Evolutionary conservation across 1,284 basidiomycete genomes (phyloP).

Genomic region (Fomitiporia mediterranea): DNA sequence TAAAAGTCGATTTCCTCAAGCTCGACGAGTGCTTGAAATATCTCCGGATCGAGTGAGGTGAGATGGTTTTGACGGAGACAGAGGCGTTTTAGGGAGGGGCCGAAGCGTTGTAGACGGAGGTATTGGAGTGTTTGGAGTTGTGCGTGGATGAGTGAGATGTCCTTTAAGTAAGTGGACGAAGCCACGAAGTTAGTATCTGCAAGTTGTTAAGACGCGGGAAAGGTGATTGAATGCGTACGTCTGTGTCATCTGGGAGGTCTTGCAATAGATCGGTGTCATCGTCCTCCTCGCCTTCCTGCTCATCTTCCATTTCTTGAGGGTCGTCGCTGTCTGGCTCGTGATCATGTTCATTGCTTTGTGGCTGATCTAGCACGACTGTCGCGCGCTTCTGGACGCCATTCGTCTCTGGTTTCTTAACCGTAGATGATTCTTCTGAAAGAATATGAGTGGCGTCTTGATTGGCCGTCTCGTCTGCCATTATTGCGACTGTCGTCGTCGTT

Average conservation of each 20-base stretch:
- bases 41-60: slow-evolving; percentile 61
- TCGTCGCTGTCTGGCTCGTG: slow-evolving; percentile 37
- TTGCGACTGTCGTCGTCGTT: too few relatives aligned
- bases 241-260: slow-evolving; percentile 54
- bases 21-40: slow-evolving; percentile 59
- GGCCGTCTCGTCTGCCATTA: too few relatives aligned
- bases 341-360: neutral
- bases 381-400: slow-evolving; percentile 11
- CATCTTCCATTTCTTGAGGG: slow-evolving; percentile 38
- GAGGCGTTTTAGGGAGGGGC: slow-evolving; percentile 63
- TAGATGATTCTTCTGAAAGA: too few relatives aligned
- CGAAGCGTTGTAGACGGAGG: slow-evolving; percentile 70
- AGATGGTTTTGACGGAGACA: slow-evolving; percentile 91
- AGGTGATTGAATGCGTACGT: slow-evolving; percentile 41
- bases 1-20: slow-evolving; percentile 93
- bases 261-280: slow-evolving; percentile 44
- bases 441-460: too few relatives aligned
- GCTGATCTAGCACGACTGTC: slow-evolving; percentile 5
- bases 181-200: neutral
- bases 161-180: slow-evolving; percentile 46
- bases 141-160: slow-evolving; percentile 86
- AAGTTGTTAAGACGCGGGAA: neutral
- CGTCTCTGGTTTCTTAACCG: neutral
- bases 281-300: slow-evolving; percentile 32
- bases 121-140: slow-evolving; percentile 64